A percentile compares a stretch with the other conserved stretches of the same genome.
phyloP scores from a whole-genome alignment of 352 stramenopile genomes.

The Globisporangium nagaii region DNA sequence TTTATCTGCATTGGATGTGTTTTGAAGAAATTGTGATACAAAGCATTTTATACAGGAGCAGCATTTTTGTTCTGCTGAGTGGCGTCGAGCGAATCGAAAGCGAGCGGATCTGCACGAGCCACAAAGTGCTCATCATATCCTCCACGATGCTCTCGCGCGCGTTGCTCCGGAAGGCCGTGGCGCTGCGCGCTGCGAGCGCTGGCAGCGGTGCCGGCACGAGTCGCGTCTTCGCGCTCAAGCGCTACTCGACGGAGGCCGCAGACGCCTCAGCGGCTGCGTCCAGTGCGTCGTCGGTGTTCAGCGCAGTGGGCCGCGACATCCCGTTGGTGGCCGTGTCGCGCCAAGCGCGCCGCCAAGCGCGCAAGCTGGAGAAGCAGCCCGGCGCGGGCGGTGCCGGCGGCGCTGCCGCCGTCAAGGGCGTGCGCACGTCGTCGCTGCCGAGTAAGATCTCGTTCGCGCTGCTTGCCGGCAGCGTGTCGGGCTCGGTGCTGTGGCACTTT shows the following conservation, averaged over 20 bases:
- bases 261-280: background rate
- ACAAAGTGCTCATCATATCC: too few relatives aligned
- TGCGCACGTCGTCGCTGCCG: conserved; percentile 71
- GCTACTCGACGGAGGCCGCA: conserved; percentile 1
- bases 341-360: conserved; percentile 52
- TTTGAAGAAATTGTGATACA: too few relatives aligned
- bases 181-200: background rate
- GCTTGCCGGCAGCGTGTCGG: conserved; percentile 57
- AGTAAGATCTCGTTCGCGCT: conserved; percentile 66
- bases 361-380: conserved; percentile 30
- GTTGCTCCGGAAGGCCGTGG: conserved; percentile 6
- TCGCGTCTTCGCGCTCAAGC: background rate
- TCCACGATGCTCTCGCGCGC: conserved; percentile 2
- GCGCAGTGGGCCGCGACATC: conserved; percentile 44
- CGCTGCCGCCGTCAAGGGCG: conserved; percentile 24
- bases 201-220: background rate
- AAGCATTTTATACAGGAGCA: too few relatives aligned
- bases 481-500: conserved; percentile 67
- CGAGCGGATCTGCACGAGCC: too few relatives aligned
- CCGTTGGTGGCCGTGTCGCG: conserved; percentile 54
- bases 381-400: conserved; percentile 8
- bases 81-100: too few relatives aligned
- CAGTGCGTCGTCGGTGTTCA: conserved; percentile 2
- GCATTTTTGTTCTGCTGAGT: too few relatives aligned
- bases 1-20: too few relatives aligned